A percentile compares a stretch with the other conserved stretches of the same genome.
Evolutionary conservation across 163 green algal genomes (phyloP).

Genomic region (Scenedesmus sp.): DNA sequence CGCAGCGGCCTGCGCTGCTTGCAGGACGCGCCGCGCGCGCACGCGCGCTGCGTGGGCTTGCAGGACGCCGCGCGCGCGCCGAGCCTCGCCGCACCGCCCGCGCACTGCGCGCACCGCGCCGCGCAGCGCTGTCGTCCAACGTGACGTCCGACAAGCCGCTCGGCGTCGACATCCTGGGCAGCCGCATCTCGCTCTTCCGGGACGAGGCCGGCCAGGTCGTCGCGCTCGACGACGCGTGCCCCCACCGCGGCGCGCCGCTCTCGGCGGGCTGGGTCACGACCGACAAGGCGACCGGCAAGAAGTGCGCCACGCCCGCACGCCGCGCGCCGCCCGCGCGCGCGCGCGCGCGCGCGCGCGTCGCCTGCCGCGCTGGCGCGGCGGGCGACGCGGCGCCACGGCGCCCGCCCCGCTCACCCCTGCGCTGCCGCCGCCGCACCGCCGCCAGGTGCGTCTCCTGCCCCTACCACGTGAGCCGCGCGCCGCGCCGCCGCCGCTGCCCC

Average conservation of each 20-base stretch:
- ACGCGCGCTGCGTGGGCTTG: no score
- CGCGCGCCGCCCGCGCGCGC: no score
- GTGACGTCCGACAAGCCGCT: constrained; percentile 60
- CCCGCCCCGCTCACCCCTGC: neutral
- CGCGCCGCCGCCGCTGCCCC: constrained; percentile 28
- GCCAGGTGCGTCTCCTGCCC: constrained; percentile 79
- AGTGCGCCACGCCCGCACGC: no score
- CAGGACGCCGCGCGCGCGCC: no score
- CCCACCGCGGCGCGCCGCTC: constrained; percentile 61
- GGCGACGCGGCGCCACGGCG: no score
- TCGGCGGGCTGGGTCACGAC: constrained; percentile 26
- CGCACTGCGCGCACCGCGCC: no score
- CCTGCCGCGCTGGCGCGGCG: no score
- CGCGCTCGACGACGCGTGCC: constrained; percentile 74
- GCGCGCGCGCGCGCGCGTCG: no score
- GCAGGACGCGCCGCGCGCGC: no score
- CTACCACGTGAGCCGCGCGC: no score
- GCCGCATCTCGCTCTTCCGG: constrained; percentile 79
- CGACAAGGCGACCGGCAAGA: constrained; percentile 31
- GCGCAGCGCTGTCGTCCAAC: constrained; percentile 58
- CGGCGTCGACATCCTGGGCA: constrained; percentile 76
- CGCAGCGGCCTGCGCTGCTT: no score
- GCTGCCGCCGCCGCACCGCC: constrained; percentile 27
- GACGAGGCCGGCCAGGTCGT: constrained; percentile 44
- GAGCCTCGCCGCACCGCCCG: no score